These are phyloP conservation scores for Sclerotinia nivalis DNA, from an alignment of 2,329 filamentous ascomycete species.

Conservation along the genomic window DNA sequence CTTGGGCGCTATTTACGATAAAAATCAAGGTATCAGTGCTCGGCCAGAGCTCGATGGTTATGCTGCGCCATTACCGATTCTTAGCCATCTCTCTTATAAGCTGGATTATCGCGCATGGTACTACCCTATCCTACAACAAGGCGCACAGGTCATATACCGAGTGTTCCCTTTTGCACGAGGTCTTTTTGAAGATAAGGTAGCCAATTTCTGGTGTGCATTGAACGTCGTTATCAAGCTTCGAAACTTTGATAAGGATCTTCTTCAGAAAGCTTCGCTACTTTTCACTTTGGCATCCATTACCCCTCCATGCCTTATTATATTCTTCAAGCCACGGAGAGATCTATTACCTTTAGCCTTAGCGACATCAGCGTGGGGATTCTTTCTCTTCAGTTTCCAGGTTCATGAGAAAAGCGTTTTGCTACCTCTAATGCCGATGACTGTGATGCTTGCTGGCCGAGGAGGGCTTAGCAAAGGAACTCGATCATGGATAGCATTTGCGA, in stretches of 20 bases:
- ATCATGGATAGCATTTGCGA: conserved; percentile 95
- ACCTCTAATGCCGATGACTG: conserved; percentile 88
- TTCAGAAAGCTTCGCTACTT: conserved; percentile 74
- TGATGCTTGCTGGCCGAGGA: conserved; percentile 75
- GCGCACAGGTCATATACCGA: conserved; percentile 84
- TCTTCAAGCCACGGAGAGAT: conserved; percentile 73
- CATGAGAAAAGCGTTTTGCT: conserved; percentile 97
- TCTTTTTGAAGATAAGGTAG: conserved; percentile 97
- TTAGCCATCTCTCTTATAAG: conserved; percentile 56
- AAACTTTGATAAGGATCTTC: conserved; percentile 65
- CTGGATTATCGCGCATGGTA: conserved; percentile 66
- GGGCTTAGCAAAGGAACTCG: conserved; percentile 75
- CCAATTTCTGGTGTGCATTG: conserved; percentile 94
- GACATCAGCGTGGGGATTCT: conserved; percentile 92
- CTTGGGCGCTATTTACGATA: conserved; percentile 68
- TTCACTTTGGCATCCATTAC: conserved; percentile 76
- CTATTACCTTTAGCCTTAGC: conserved; percentile 79
- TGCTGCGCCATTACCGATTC: conserved; percentile 63
- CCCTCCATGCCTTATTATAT: conserved; percentile 76
- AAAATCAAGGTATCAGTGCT: conserved; percentile 61
- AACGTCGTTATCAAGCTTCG: conserved; percentile 89
- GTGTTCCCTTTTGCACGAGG: conserved; percentile 95
- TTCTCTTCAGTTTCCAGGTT: conserved; percentile 95
- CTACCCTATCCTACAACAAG: conserved; percentile 74
- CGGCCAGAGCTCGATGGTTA: conserved; percentile 58